Conservation (phyloP, 371 early-diverging fungal species). For the Syncephalastrum monosporum region DNA sequence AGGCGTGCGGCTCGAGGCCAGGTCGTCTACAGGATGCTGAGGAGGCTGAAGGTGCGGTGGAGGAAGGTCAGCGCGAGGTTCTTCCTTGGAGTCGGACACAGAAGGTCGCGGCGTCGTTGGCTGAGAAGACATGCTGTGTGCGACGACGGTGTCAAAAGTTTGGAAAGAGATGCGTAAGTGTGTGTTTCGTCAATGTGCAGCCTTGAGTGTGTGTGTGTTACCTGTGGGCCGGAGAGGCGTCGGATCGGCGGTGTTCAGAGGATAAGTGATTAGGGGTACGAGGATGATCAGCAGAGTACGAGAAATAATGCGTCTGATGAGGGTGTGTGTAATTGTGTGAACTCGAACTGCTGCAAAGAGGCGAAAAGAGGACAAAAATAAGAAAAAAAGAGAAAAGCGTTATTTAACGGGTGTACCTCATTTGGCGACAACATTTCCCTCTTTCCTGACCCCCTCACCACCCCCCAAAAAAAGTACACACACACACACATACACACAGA, state of each 20-base stretch:
- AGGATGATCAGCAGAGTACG: no score
- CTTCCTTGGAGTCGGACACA: slow-evolving; percentile 7
- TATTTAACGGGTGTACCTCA: no score
- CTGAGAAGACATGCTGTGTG: slow-evolving; percentile 21
- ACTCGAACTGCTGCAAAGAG: slow-evolving; percentile 5
- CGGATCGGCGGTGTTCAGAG: slow-evolving; percentile 12
- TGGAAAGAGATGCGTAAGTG: background rate
- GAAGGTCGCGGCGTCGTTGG: slow-evolving; percentile 23
- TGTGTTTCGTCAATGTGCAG: slow-evolving; percentile 7
- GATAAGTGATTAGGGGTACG: no score
- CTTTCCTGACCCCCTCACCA: no score
- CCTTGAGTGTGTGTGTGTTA: background rate
- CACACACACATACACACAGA: background rate
- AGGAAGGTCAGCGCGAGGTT: background rate
- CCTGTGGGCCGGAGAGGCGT: slow-evolving; percentile 11
- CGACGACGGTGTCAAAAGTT: slow-evolving; percentile 11
- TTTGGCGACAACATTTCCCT: no score
- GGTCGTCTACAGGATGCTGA: slow-evolving; percentile 1
- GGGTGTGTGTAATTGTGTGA: slow-evolving; percentile 12
- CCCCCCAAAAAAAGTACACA: no score
- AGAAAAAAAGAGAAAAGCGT: slow-evolving; percentile 6
- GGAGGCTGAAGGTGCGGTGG: background rate
- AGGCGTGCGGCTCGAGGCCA: no score
- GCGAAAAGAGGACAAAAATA: slow-evolving; percentile 5
- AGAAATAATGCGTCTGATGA: background rate